Evolutionary conservation across 345 rosid species (phyloP).

Genomic region (Gossypium thurberi): DNA sequence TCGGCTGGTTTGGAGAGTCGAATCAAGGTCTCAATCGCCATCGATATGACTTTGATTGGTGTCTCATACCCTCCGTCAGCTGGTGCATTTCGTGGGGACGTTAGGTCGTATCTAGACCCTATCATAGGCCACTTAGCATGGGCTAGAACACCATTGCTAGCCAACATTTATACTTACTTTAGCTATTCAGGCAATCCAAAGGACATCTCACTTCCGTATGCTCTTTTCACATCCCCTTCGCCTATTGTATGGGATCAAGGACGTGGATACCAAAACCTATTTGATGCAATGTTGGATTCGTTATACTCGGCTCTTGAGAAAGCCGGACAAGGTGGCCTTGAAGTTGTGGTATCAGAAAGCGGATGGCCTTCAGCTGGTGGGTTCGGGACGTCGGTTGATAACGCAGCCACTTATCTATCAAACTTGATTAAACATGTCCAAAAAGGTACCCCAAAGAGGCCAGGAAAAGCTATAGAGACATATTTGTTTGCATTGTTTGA

Average conservation of each 20-base stretch:
- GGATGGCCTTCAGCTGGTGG: conserved; percentile 33
- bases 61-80: conserved; percentile 12
- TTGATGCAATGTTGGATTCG: conserved; percentile 28
- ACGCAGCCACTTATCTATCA: conserved; percentile 21
- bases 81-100: conserved; percentile 7
- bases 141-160: conserved; percentile 28
- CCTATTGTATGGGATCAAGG: conserved; percentile 18
- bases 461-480: conserved; percentile 23
- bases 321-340: conserved; percentile 10
- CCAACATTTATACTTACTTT: conserved; percentile 30
- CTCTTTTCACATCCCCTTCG: conserved; percentile 22
- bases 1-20: conserved; percentile 27
- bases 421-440: conserved; percentile 25
- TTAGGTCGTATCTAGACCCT: conserved; percentile 19
- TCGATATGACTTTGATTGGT: conserved; percentile 4
- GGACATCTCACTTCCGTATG: conserved; percentile 10
- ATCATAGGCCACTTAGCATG: conserved; percentile 16
- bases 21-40: conserved; percentile 37
- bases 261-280: conserved; percentile 24
- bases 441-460: conserved; percentile 28
- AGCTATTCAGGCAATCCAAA: conserved; percentile 9
- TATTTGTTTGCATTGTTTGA: conserved; percentile 38
- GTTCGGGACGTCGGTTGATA: conserved; percentile 12
- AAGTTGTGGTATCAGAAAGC: conserved; percentile 24
- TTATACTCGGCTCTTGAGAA: conserved; percentile 26